A percentile compares a stretch with the other conserved stretches of the same genome.
phyloP scores from a whole-genome alignment of 1,284 basidiomycete genomes.

The Exsudoporus floridanus region DNA sequence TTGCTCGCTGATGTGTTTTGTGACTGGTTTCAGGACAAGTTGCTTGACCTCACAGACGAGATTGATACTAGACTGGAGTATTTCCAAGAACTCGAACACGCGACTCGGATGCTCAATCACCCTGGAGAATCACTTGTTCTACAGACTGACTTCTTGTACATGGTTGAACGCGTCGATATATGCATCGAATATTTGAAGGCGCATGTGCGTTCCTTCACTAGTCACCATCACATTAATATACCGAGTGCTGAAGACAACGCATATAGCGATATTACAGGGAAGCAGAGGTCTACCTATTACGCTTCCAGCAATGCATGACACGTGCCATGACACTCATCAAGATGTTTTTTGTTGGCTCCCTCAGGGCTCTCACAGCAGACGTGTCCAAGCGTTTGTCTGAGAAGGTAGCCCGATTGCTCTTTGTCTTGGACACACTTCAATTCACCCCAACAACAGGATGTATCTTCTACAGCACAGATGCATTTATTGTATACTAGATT shows the following conservation, averaged over 20 bases:
- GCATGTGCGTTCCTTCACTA: slow-evolving; percentile 58
- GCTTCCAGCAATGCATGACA: slow-evolving; percentile 95
- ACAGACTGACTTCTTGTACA: slow-evolving; percentile 85
- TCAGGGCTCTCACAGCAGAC: slow-evolving; percentile 73
- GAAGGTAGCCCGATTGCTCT: slow-evolving; percentile 46
- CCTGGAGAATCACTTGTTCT: slow-evolving; percentile 89
- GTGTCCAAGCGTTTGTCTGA: slow-evolving; percentile 72
- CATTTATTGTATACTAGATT: slow-evolving; percentile 91
- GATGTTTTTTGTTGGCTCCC: slow-evolving; percentile 86
- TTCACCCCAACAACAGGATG: slow-evolving; percentile 49
- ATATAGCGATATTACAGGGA: slow-evolving; percentile 83
- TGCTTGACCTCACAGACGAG: slow-evolving; percentile 76
- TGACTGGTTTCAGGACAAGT: slow-evolving; percentile 53
- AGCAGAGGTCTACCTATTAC: slow-evolving; percentile 85
- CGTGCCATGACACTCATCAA: slow-evolving; percentile 95
- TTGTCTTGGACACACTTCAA: background rate
- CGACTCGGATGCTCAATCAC: slow-evolving; percentile 87
- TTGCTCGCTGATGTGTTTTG: background rate
- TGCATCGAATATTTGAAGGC: slow-evolving; percentile 85
- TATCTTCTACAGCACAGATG: slow-evolving; percentile 78
- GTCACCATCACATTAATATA: background rate
- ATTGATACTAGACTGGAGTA: slow-evolving; percentile 80
- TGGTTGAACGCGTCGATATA: slow-evolving; percentile 90
- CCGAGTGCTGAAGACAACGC: slow-evolving; percentile 1
- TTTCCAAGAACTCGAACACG: slow-evolving; percentile 88